A percentile compares a stretch with the other conserved stretches of the same genome.
Conservation (phyloP, 805 yeast genomes). For the Metschnikowia lochheadii region DNA sequence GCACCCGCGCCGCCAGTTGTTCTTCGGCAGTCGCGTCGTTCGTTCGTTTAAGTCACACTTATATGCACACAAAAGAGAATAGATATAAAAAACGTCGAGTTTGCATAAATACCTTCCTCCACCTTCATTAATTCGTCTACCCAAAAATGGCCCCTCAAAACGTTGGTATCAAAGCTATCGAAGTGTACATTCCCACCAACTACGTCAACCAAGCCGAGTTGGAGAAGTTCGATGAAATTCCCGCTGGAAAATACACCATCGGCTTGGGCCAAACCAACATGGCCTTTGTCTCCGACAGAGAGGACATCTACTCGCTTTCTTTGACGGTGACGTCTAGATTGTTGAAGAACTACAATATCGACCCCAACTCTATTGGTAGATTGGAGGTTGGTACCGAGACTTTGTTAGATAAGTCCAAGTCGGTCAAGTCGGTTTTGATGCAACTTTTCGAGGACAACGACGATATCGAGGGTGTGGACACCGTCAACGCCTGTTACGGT, state of each 20-base stretch:
- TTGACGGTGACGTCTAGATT: slow-evolving; percentile 80
- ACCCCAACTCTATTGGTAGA: slow-evolving; percentile 79
- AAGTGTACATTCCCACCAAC: slow-evolving; percentile 81
- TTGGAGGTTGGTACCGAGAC: slow-evolving; percentile 99
- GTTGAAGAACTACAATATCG: slow-evolving; percentile 77
- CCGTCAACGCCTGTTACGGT: slow-evolving; percentile 96
- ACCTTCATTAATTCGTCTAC: background rate
- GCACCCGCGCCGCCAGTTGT: background rate
- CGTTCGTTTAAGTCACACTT: slow-evolving; percentile 1
- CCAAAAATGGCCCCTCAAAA: slow-evolving; percentile 52
- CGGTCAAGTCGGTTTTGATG: slow-evolving; percentile 93
- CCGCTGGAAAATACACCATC: slow-evolving; percentile 95
- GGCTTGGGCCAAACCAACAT: slow-evolving; percentile 98
- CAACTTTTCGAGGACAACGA: slow-evolving; percentile 85
- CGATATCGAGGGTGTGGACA: slow-evolving; percentile 95
- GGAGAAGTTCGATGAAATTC: slow-evolving; percentile 78
- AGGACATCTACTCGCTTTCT: slow-evolving; percentile 92
- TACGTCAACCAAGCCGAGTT: slow-evolving; percentile 83
- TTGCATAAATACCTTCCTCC: background rate
- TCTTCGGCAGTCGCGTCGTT: slow-evolving; percentile 3
- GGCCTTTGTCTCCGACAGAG: slow-evolving; percentile 96
- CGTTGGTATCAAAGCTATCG: slow-evolving; percentile 96
- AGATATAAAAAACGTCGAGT: slow-evolving; percentile 1
- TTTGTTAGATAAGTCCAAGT: slow-evolving; percentile 91
- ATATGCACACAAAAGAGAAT: slow-evolving; percentile 5